These are phyloP conservation scores for Dryas octopetala DNA, from an alignment of 306 rosid species.

Conservation along the genomic window DNA sequence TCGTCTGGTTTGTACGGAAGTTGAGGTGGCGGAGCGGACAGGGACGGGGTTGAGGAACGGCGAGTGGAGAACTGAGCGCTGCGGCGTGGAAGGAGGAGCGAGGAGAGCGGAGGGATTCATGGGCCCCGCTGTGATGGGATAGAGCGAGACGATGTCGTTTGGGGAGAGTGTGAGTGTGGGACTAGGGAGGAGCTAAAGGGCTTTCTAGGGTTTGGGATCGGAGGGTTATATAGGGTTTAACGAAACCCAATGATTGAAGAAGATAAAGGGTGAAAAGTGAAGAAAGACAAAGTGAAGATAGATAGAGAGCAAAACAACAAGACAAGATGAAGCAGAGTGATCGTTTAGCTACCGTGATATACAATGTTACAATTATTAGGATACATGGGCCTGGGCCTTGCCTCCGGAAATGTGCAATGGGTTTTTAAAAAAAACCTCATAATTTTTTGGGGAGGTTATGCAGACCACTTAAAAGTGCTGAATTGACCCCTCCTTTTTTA, in stretches of 20 bases:
- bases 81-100: conserved; percentile 40
- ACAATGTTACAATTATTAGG: not conserved
- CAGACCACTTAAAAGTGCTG: too few species aligned
- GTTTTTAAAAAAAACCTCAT: too few species aligned
- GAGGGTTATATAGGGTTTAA: conserved; percentile 54
- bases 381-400: not conserved
- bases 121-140: conserved; percentile 17
- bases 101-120: conserved; percentile 72
- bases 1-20: conserved; percentile 32
- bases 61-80: conserved; percentile 36
- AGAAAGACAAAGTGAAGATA: conserved; percentile 20
- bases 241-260: not conserved
- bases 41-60: conserved; percentile 45
- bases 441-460: too few species aligned
- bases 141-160: conserved; percentile 42
- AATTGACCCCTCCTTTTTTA: too few species aligned
- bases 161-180: not conserved
- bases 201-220: conserved; percentile 11
- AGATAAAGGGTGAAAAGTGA: conserved; percentile 3
- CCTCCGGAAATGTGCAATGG: too few species aligned
- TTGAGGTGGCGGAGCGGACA: conserved; percentile 25
- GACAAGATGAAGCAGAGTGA: not conserved
- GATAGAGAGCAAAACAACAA: not conserved
- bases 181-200: not conserved
- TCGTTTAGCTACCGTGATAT: not conserved